phyloP scores from a whole-genome alignment of 805 yeast species.

The Yarrowia divulgata region DNA sequence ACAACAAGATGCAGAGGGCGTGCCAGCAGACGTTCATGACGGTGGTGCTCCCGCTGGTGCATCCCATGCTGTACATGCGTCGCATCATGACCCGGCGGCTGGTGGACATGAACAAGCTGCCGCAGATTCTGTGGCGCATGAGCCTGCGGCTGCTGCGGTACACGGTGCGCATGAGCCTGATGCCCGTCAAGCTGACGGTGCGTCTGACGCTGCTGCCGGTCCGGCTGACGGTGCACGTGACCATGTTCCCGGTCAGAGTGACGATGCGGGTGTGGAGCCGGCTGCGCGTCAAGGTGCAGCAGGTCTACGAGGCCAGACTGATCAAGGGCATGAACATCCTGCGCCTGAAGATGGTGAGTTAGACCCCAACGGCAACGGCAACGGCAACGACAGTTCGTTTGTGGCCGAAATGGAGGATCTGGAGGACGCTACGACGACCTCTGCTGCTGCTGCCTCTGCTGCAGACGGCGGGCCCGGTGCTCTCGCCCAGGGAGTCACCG shows the following conservation, averaged over 20 bases:
- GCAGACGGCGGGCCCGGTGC: conserved; percentile 18
- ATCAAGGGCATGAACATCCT: conserved; percentile 32
- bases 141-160: conserved; percentile 26
- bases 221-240: conserved; percentile 28
- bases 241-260: conserved; percentile 23
- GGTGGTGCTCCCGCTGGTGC: conserved; percentile 35
- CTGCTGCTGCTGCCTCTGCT: conserved; percentile 5
- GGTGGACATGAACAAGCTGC: conserved; percentile 23
- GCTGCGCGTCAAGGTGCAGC: conserved; percentile 22
- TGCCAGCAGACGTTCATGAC: conserved; percentile 33
- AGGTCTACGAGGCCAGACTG: conserved; percentile 32
- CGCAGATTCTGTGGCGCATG: conserved; percentile 37
- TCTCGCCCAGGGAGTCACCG: neutral
- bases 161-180: conserved; percentile 29
- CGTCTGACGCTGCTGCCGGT: conserved; percentile 29
- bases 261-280: conserved; percentile 35
- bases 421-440: conserved; percentile 7
- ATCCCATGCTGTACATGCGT: conserved; percentile 37
- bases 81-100: conserved; percentile 22
- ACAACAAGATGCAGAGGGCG: neutral
- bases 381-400: conserved; percentile 1
- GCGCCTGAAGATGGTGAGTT: conserved; percentile 25
- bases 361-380: neutral
- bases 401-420: conserved; percentile 16
- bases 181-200: conserved; percentile 29